Evolutionary conservation across 164 flowering plant genomes (phyloP).

Genomic region (Vitis cinerea): DNA sequence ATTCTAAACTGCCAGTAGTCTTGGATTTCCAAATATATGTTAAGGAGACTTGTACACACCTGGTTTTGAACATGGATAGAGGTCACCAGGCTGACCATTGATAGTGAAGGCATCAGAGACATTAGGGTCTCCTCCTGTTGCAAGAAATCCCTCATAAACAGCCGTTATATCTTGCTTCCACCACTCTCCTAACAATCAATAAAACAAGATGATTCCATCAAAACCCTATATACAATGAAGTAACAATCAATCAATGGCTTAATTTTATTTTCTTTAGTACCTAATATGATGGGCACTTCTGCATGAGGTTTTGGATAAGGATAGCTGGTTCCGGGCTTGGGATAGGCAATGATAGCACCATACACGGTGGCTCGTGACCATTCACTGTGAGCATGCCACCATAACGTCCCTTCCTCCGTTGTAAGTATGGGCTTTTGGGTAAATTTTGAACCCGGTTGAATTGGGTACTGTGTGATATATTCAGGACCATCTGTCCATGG

Average conservation of each 20-base stretch:
- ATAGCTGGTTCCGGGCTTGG: slow-evolving; percentile 19
- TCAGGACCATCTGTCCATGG: slow-evolving; percentile 63
- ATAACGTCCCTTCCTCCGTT: slow-evolving; percentile 47
- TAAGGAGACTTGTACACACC: slow-evolving; percentile 10
- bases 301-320: slow-evolving; percentile 35
- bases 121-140: slow-evolving; percentile 18
- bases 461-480: slow-evolving; percentile 52
- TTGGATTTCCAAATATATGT: no score
- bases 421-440: slow-evolving; percentile 29
- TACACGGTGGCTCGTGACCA: slow-evolving; percentile 53
- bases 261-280: slow-evolving; percentile 11
- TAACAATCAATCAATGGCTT: no score
- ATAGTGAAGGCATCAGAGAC: slow-evolving; percentile 21
- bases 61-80: slow-evolving; percentile 28
- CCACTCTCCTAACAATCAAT: slow-evolving; percentile 11
- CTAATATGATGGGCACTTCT: slow-evolving; percentile 34
- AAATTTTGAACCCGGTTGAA: slow-evolving; percentile 37
- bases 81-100: slow-evolving; percentile 33
- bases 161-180: slow-evolving; percentile 18
- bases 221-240: background rate
- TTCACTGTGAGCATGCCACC: slow-evolving; percentile 70
- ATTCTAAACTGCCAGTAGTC: no score
- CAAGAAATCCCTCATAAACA: background rate
- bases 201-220: background rate
- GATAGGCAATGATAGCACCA: slow-evolving; percentile 36